Percentiles rank a stretch among this genome's conserved stretches.
Evolutionary conservation across 441 rosid genomes (phyloP).

Genomic region (Bruguiera hainesii): DNA sequence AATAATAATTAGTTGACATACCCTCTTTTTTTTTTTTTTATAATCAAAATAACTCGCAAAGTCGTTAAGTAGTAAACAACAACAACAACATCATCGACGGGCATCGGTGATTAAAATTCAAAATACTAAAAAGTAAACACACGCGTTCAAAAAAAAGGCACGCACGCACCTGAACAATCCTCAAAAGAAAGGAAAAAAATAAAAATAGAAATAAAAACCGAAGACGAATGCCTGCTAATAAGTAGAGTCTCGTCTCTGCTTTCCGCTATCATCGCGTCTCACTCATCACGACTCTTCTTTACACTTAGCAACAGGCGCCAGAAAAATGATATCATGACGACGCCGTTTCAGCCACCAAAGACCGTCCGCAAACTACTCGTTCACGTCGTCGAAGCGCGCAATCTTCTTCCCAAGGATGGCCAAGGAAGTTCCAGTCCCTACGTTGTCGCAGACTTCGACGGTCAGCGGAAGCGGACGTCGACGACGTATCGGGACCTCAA

Average conservation of each 20-base stretch:
- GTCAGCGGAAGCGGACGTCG: constrained; percentile 65
- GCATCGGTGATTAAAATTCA: too few relatives aligned
- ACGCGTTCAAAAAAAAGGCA: too few relatives aligned
- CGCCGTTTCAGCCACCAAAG: constrained; percentile 38
- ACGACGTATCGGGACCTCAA: constrained; percentile 73
- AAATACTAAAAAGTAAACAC: too few relatives aligned
- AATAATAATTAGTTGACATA: too few relatives aligned
- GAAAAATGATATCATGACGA: constrained; percentile 53
- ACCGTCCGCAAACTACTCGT: constrained; percentile 56
- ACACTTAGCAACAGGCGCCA: background rate
- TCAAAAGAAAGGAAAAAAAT: too few relatives aligned
- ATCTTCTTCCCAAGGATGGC: constrained; percentile 86
- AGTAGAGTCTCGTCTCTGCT: background rate
- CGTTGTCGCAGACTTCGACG: constrained; percentile 75
- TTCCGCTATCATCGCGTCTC: constrained; percentile 42
- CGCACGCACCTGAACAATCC: too few relatives aligned
- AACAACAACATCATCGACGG: too few relatives aligned
- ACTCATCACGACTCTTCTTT: background rate
- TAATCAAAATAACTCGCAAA: too few relatives aligned
- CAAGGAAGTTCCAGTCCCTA: constrained; percentile 94
- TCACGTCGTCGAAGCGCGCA: constrained; percentile 70
- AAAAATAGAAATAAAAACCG: too few relatives aligned
- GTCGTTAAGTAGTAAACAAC: too few relatives aligned
- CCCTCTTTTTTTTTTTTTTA: too few relatives aligned
- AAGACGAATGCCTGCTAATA: background rate